Conservation (phyloP, 108 stramenopile species). For the Nannochloropsis granulata region DNA sequence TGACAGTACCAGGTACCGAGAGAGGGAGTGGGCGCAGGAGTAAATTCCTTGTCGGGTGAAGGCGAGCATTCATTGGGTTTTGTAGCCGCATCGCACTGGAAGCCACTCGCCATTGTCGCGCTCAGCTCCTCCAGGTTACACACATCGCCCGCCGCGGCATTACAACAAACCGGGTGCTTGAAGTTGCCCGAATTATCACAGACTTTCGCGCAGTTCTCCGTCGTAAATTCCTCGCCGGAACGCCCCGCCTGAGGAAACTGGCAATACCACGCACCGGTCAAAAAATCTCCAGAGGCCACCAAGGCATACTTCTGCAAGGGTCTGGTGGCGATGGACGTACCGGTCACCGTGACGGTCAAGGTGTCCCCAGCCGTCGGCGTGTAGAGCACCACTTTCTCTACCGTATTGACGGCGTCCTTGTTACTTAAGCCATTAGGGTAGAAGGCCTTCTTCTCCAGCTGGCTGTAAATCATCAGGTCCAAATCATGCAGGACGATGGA, state of each 20-base stretch:
- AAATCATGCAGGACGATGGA: conserved; percentile 32
- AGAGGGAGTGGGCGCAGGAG: not conserved
- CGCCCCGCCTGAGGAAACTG: not conserved
- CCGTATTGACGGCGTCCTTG: conserved; percentile 15
- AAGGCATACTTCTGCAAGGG: not conserved
- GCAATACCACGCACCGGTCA: not conserved
- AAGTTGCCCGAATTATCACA: not conserved
- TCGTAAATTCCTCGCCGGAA: not conserved
- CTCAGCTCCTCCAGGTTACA: not conserved
- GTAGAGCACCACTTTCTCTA: conserved; percentile 6
- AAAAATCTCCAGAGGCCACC: not conserved
- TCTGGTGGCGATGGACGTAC: not conserved
- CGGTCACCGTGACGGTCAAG: not conserved
- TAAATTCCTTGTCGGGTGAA: not conserved
- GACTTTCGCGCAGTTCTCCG: not conserved
- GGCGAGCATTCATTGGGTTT: not conserved
- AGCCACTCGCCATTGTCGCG: not conserved
- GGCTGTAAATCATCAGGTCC: conserved; percentile 23
- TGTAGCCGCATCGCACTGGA: not conserved
- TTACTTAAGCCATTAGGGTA: conserved; percentile 20
- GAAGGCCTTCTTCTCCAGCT: conserved; percentile 12
- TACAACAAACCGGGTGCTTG: not conserved
- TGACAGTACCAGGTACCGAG: not conserved
- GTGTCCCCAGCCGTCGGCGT: not conserved
- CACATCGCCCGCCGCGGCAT: not conserved